Evolutionary conservation across 306 rosid genomes (phyloP).

Genomic region (Trichosanthes cucumerina): DNA sequence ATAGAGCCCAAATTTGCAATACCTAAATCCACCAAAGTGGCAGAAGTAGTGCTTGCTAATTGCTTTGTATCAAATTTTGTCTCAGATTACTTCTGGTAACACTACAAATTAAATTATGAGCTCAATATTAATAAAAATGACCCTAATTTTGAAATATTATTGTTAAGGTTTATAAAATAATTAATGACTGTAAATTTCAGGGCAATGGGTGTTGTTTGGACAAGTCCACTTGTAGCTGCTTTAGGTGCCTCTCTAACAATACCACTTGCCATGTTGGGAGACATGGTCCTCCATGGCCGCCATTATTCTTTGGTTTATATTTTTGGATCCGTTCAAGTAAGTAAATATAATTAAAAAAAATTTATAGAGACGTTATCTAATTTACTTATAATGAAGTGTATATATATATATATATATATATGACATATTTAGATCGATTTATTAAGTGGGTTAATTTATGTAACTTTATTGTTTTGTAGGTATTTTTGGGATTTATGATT

Average conservation of each 20-base stretch:
- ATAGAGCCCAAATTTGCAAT: constrained; percentile 19
- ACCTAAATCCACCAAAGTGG: constrained; percentile 13
- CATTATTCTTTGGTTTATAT: constrained; percentile 19
- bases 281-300: constrained; percentile 21
- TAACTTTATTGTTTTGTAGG: neutral
- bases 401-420: no score
- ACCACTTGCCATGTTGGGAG: constrained; percentile 23
- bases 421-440: neutral
- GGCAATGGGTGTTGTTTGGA: constrained; percentile 28
- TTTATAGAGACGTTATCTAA: neutral
- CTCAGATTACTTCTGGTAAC: constrained; percentile 21
- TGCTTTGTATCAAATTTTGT: constrained; percentile 18
- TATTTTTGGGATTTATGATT: constrained; percentile 21
- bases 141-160: no score
- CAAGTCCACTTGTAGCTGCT: constrained; percentile 18
- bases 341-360: neutral
- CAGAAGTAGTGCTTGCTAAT: constrained; percentile 14
- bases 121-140: no score
- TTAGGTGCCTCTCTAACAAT: constrained; percentile 18
- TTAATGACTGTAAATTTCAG: neutral
- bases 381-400: no score
- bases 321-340: constrained; percentile 16
- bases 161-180: neutral
- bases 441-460: neutral
- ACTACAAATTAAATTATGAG: neutral